Base-by-base conservation (phyloP, 371 early-diverging fungal species). In the Capniomyces stellatus region DNA sequence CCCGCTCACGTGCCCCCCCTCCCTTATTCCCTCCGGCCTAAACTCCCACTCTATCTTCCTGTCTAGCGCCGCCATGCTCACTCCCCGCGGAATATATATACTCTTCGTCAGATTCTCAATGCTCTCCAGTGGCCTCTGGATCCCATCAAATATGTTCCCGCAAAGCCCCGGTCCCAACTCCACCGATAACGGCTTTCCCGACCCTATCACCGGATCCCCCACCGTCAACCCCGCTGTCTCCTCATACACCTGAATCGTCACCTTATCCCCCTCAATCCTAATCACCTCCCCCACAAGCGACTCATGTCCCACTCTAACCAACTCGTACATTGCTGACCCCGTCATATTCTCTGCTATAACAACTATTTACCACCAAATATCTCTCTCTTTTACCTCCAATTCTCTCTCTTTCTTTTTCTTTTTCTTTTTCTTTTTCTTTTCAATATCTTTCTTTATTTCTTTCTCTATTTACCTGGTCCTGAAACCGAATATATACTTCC, bases 171-270 rank as follows among this genome's bases (percentile, higher is more conserved):
- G 99, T 22, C 99, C 99, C 29, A 99, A 78, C 72, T 99, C 99
- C 29, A 97, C 99, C 19, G 98, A 98, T 52, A 99, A 72, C 40
- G 99, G 99, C 67, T 91, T 90, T 51, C 97, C 96, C 23, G 98
- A 92, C 69, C 88, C 77, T 30, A 94, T 75, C 44, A 99, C 98
- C 10, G 96, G 95, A 77, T 99, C 99, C 42, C 98, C 98, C 24
- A 98, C 94, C 28, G 91, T 92, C 54, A 99, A 73, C 64, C 99
- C 99, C 51, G 94, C 93, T 51, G 99, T 99, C 73, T 99, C 99
- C 70, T 99, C 99, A 78, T 99, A 99, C 22, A 99, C 99, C 73
- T 99, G 99, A 58, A 99, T 89, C 28, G 99, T 99, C 19, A 92
- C 90, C 73, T 92, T 96, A 71, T 98, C 97, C 55, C 87, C 86